Conservation (phyloP, 2,329 filamentous ascomycete species). For the Ophiostoma sp. region DNA sequence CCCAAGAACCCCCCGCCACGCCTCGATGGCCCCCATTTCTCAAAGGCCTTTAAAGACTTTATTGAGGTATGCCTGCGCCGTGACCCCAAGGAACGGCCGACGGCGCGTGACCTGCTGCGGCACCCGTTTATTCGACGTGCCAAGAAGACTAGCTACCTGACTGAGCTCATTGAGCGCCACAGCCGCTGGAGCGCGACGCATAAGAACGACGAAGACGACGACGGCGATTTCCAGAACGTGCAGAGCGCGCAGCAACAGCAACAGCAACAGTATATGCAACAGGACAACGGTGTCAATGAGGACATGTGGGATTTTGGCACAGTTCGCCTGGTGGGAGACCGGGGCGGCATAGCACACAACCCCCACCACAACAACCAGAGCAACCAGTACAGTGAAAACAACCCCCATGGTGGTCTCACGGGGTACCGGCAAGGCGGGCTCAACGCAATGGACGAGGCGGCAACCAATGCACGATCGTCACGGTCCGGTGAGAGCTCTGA, state of each 20-base stretch:
- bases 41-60: slow-evolving; percentile 78
- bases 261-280: slow-evolving; percentile 31
- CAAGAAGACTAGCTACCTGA: slow-evolving; percentile 94
- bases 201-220: slow-evolving; percentile 60
- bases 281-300: slow-evolving; percentile 52
- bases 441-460: slow-evolving; percentile 72
- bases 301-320: slow-evolving; percentile 99
- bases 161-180: slow-evolving; percentile 88
- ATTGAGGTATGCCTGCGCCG: slow-evolving; percentile 78
- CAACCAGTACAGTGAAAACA: background rate
- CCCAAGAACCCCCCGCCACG: slow-evolving; percentile 87
- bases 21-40: slow-evolving; percentile 71
- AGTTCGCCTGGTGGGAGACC: slow-evolving; percentile 70
- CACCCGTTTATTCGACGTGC: slow-evolving; percentile 87
- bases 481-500: slow-evolving; percentile 45
- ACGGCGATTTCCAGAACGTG: slow-evolving; percentile 33
- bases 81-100: slow-evolving; percentile 82
- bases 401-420: background rate
- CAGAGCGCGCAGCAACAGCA: slow-evolving; percentile 47
- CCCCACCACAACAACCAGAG: background rate
- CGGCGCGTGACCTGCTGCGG: slow-evolving; percentile 78
- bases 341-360: slow-evolving; percentile 45
- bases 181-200: slow-evolving; percentile 80
- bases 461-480: slow-evolving; percentile 67
- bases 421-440: slow-evolving; percentile 49